These are phyloP conservation scores for Aureobasidium sp. DNA, from an alignment of 2,329 filamentous ascomycete genomes.

Conservation along the genomic window DNA sequence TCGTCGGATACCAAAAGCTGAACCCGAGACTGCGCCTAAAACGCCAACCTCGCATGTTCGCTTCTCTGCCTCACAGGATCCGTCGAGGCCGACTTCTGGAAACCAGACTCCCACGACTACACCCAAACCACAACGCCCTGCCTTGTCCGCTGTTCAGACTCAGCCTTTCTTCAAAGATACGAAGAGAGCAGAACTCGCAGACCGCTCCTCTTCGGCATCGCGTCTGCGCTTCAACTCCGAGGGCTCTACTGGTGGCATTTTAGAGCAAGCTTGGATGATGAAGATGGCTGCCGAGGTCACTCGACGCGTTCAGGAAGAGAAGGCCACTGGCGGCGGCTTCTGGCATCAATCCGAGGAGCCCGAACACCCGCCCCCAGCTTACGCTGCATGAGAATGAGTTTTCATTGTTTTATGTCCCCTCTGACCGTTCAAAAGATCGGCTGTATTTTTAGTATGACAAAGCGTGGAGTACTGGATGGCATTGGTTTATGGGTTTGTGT, in stretches of 20 bases:
- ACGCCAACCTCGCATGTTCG: slow-evolving; percentile 30
- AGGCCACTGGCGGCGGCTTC: slow-evolving; percentile 34
- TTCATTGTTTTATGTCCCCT: not conserved
- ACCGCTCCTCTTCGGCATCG: not conserved
- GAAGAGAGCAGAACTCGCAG: not conserved
- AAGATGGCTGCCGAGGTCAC: slow-evolving; percentile 94
- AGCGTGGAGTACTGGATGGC: not conserved
- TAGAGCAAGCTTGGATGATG: slow-evolving; percentile 78
- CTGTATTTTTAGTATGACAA: slow-evolving; percentile 1
- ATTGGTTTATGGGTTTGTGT: not conserved
- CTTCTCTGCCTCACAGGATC: slow-evolving; percentile 22
- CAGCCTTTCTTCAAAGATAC: slow-evolving; percentile 6
- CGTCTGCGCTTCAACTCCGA: slow-evolving; percentile 1
- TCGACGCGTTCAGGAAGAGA: slow-evolving; percentile 78
- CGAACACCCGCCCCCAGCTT: slow-evolving; percentile 27
- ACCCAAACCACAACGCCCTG: not conserved
- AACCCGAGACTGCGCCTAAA: slow-evolving; percentile 35
- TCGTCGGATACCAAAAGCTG: slow-evolving; percentile 14
- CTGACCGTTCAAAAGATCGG: not conserved
- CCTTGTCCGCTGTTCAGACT: slow-evolving; percentile 2
- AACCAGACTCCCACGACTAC: slow-evolving; percentile 5
- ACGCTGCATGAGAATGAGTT: slow-evolving; percentile 21
- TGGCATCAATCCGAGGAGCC: slow-evolving; percentile 16
- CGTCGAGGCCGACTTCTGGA: slow-evolving; percentile 3
- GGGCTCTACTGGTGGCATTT: slow-evolving; percentile 41